Conservation (phyloP, 129 eudicot species). For the Flaveria robusta region DNA sequence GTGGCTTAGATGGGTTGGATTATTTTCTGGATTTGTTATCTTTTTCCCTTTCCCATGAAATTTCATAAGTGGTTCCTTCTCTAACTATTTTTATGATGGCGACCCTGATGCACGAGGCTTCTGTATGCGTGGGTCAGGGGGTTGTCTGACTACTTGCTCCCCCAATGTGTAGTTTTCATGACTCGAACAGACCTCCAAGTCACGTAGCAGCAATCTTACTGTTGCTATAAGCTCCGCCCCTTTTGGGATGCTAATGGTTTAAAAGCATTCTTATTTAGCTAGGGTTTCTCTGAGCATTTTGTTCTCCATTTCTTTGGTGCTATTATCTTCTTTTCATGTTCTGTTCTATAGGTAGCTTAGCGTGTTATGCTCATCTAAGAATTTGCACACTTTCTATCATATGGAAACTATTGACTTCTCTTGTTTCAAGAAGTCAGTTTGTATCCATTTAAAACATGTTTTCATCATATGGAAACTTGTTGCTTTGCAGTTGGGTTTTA, state of each 20-base stretch:
- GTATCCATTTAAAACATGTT: background rate
- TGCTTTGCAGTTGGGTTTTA: conserved; percentile 65
- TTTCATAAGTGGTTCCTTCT: too few species aligned
- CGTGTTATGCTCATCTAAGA: background rate
- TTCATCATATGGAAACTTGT: background rate
- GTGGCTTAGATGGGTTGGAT: too few species aligned
- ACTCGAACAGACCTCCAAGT: too few species aligned
- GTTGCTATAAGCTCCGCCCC: too few species aligned
- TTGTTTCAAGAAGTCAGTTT: background rate
- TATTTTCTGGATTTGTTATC: too few species aligned
- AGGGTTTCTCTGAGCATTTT: background rate
- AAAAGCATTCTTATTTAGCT: background rate
- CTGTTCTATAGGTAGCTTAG: background rate
- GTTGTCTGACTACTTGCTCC: too few species aligned
- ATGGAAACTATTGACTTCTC: background rate
- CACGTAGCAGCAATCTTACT: too few species aligned
- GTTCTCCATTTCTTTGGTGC: background rate
- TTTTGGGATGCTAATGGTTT: background rate
- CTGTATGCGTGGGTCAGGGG: too few species aligned
- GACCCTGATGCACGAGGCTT: too few species aligned
- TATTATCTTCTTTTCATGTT: background rate
- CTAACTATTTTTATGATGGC: too few species aligned
- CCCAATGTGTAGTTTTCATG: too few species aligned
- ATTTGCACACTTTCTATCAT: background rate
- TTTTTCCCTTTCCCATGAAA: too few species aligned